These are phyloP conservation scores for Artemisia princeps DNA, from an alignment of 140 eudicot species.

Conservation along the genomic window DNA sequence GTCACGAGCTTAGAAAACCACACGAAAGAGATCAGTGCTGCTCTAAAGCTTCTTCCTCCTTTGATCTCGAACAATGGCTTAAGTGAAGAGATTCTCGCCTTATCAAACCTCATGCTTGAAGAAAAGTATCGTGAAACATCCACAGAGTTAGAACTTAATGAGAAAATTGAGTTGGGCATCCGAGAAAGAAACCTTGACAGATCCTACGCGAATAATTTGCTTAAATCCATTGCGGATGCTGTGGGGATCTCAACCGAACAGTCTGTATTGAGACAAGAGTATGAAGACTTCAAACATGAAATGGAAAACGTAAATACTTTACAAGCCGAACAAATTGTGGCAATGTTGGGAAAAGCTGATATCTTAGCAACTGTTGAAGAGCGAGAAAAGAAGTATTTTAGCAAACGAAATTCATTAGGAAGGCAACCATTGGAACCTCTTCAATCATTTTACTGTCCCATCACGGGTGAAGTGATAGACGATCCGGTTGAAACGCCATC, in stretches of 20 bases:
- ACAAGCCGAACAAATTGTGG: constrained; percentile 35
- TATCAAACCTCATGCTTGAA: constrained; percentile 31
- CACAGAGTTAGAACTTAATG: constrained; percentile 35
- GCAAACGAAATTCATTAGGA: constrained; percentile 40
- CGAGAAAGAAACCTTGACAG: constrained; percentile 35
- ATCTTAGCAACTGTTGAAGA: constrained; percentile 32
- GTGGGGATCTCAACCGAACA: constrained; percentile 37
- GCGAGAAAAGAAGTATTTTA: constrained; percentile 42
- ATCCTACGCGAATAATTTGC: constrained; percentile 31
- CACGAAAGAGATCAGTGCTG: constrained; percentile 28
- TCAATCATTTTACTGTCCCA: constrained; percentile 50
- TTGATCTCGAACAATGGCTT: constrained; percentile 21
- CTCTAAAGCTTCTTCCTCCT: constrained; percentile 25
- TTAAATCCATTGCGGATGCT: constrained; percentile 29
- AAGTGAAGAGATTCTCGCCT: constrained; percentile 25
- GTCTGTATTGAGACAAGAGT: constrained; percentile 31
- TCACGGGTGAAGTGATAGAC: constrained; percentile 45
- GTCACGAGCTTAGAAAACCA: constrained; percentile 24
- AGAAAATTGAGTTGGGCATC: constrained; percentile 33
- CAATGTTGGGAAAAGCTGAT: constrained; percentile 41
- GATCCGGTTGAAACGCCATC: constrained; percentile 49
- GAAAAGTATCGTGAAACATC: constrained; percentile 24
- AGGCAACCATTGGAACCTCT: constrained; percentile 40
- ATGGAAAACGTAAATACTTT: constrained; percentile 23
- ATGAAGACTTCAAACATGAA: constrained; percentile 35